Evolutionary conservation across 1,284 basidiomycete species (phyloP), one percentile per base, ranked within the genome.

Genomic region (Heterobasidion irregulare): DNA sequence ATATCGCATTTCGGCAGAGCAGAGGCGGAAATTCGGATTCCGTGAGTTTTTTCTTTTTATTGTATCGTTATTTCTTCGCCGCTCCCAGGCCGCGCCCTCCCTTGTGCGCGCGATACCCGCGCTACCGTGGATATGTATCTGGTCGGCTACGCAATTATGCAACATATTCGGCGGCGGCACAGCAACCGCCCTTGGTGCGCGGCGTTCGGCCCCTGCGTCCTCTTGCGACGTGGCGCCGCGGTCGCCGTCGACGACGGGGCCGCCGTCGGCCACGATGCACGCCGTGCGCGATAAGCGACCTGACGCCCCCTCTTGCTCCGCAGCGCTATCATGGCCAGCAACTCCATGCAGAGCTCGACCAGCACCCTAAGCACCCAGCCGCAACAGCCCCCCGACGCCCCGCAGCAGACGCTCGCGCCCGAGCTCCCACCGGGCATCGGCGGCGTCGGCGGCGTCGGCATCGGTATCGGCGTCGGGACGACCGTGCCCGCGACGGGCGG

Each of bases 331-430:
- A 48, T 48, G 47, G 47, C 47, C 33, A 48, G 47, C 47, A 48
- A 48, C 16, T 26, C 47, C 47, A 26, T 48, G 47, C 47, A 48
- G 26, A 48, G 47, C 47, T 32, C 26, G 47, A 26, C 47, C 47
- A 50, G 49, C 49, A 50, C 49, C 12, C 49, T 50, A 4, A 50
- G 49, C 32, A 38, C 34, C 49, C 49, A 48, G 47, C 16, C 47
- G 16, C 15, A 13, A 2, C 47, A 19, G 16, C 47, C 33, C 33
- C n/a, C 7, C 47, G 15, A 48, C 12, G 38, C 38, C 2, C 38
- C 10, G n/a, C 38, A 41, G 38, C 38, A 41, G 38, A n/a, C 38
- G 38, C 38, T 12, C 10, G 38, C 38, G n/a, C 26, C 26, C 26
- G 26, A 26, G 4, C 26, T 26, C 26, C 26, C 26, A 26, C 26